Conservation (phyloP, 768 basidiomycete species). For the Hortiboletus campestris region DNA sequence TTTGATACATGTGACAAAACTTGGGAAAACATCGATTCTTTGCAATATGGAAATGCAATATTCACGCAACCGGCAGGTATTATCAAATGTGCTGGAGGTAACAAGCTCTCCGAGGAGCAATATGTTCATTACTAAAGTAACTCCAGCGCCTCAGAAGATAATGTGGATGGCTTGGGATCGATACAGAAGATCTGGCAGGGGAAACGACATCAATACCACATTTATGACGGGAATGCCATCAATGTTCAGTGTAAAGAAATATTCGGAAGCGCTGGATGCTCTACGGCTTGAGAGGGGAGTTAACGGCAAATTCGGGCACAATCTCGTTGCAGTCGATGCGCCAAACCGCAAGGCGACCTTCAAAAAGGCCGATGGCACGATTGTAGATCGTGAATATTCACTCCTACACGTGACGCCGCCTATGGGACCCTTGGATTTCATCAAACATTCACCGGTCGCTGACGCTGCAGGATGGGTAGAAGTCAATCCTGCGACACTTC, state of each 20-base stretch:
- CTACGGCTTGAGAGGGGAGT: constrained; percentile 79
- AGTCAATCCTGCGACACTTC: constrained; percentile 77
- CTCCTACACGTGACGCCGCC: constrained; percentile 87
- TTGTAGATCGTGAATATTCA: constrained; percentile 73
- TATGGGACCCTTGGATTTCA: constrained; percentile 82
- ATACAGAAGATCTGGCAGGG: constrained; percentile 59
- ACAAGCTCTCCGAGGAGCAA: constrained; percentile 2
- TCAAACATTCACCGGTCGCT: constrained; percentile 74
- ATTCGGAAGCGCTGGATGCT: constrained; percentile 80
- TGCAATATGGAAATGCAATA: constrained; percentile 78
- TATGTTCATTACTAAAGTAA: constrained; percentile 2
- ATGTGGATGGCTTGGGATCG: constrained; percentile 98
- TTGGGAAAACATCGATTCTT: constrained; percentile 76
- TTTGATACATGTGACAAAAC: constrained; percentile 88
- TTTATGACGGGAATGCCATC: constrained; percentile 91
- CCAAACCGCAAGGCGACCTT: constrained; percentile 81
- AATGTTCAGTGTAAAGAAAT: constrained; percentile 98
- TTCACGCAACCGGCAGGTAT: constrained; percentile 94
- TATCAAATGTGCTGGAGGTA: constrained; percentile 92
- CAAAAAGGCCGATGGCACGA: constrained; percentile 70
- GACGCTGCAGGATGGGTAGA: constrained; percentile 89
- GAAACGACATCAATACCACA: constrained; percentile 58
- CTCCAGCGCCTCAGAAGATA: constrained; percentile 81
- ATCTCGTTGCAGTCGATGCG: constrained; percentile 73
- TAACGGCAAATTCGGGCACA: constrained; percentile 77